Conservation (phyloP, 306 rosid genomes). For the Vicia faba region DNA sequence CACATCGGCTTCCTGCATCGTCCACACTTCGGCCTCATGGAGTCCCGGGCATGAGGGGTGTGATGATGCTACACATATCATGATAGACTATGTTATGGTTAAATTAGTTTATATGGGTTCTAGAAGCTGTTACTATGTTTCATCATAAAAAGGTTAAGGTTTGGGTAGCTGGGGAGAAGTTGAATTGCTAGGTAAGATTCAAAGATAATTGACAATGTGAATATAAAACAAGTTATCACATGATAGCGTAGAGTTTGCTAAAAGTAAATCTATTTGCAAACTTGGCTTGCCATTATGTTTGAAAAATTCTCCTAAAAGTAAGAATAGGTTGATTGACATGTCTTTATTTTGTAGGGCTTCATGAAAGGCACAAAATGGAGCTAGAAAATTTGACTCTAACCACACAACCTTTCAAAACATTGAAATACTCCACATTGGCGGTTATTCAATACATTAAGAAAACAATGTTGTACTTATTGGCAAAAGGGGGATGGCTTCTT, state of each 20-base stretch:
- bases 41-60: too few relatives aligned
- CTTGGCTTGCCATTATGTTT: conserved; percentile 21
- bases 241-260: conserved; percentile 2
- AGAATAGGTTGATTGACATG: conserved; percentile 28
- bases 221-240: neutral
- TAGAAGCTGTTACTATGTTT: neutral
- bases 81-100: neutral
- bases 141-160: neutral
- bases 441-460: conserved; percentile 59
- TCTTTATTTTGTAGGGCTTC: conserved; percentile 58
- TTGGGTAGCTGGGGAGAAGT: neutral
- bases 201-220: neutral
- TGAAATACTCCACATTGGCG: conserved; percentile 76
- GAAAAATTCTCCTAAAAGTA: neutral
- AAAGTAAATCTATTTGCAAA: conserved; percentile 21
- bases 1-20: too few relatives aligned
- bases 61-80: neutral
- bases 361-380: conserved; percentile 58
- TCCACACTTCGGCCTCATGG: too few relatives aligned
- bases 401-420: conserved; percentile 80
- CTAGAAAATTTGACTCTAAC: conserved; percentile 79
- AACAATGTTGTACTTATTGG: conserved; percentile 60
- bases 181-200: neutral
- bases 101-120: neutral
- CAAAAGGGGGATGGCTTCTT: conserved; percentile 90